Base-by-base conservation (phyloP, 768 basidiomycete species). In the Pleurotus eryngii region DNA sequence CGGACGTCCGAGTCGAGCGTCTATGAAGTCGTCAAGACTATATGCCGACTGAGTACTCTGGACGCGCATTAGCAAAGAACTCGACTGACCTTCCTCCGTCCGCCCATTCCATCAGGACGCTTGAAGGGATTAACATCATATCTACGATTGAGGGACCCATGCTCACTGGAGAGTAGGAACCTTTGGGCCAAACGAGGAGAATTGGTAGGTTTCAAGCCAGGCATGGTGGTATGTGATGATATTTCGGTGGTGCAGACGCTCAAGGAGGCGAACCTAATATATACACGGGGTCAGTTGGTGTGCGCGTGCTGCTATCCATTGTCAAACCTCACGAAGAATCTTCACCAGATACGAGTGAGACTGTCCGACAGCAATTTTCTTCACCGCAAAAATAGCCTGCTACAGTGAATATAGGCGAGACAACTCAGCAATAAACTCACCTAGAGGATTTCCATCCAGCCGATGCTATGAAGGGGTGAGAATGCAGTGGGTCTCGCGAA, bases 171-270 rank as follows among this genome's bases (percentile, higher is more conserved):
- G 70, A 1, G 95, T 89, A 3, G 92, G 93, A 22, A 98, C 85
- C 63, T 85, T 84, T 0, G 92, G 92, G 0, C 93, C 94, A 66
- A 96, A 95, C 0, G 86, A 76, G 1, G 93, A 95, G 72, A 97
- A 96, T 59, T 88, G 87, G 56, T 80, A 82, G 0, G 81, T 78
- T 68, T 98, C 95, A 20, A 98, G 80, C 95, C 95, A 98, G 0
- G 95, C 85, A 65, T 96, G 95, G 69, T 98, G 96, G 65, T 97
- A 97, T 3, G 91, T 93, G 59, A 98, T 82, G 61, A 98, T 96
- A 61, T 98, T 96, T 4, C 87, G 90, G 72, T 98, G 95, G 56
- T 89, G 87, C 3, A 98, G 75, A 24, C 83, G 79, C 67, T 98
- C 95, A 43, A 98, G 75, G 7, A 97, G 76, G 43, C 91, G 85